A percentile compares a stretch with the other conserved stretches of the same genome.
Evolutionary conservation across 805 yeast species (phyloP).

Genomic region (Zygosaccharomyces lentus): DNA sequence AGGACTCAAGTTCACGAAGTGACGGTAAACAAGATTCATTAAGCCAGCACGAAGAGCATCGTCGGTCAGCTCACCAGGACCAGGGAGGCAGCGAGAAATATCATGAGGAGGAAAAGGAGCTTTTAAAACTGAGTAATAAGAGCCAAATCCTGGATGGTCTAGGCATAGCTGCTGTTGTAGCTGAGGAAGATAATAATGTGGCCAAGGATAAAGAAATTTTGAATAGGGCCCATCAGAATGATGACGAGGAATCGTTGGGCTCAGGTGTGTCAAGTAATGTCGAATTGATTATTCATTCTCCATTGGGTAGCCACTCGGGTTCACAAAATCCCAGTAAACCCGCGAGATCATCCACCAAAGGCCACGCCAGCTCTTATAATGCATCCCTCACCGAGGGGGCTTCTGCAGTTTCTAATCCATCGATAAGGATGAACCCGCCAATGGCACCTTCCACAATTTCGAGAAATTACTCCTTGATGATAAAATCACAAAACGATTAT

Average conservation of each 20-base stretch:
- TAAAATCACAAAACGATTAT: conserved; percentile 7
- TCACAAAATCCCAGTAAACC: background rate
- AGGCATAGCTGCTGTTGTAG: conserved; percentile 9
- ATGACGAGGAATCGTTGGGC: conserved; percentile 6
- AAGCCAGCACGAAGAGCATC: background rate
- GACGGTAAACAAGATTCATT: background rate
- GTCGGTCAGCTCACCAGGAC: background rate
- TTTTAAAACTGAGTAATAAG: conserved; percentile 14
- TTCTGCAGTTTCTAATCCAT: conserved; percentile 16
- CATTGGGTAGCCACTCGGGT: conserved; percentile 8
- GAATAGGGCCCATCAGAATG: background rate
- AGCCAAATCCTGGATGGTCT: conserved; percentile 11
- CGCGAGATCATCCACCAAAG: background rate
- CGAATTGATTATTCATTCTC: conserved; percentile 21
- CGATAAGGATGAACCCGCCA: conserved; percentile 24
- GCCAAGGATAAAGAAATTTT: background rate
- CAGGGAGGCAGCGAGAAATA: conserved; percentile 12
- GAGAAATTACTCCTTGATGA: conserved; percentile 17
- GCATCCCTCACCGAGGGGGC: conserved; percentile 7
- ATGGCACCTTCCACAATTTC: conserved; percentile 26
- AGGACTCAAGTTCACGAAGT: background rate
- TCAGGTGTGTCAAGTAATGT: conserved; percentile 17
- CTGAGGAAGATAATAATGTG: background rate
- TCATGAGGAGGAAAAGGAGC: conserved; percentile 16
- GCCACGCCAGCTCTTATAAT: background rate